phyloP scores from a whole-genome alignment of 441 rosid species.

The Eutrema salsugineum region DNA sequence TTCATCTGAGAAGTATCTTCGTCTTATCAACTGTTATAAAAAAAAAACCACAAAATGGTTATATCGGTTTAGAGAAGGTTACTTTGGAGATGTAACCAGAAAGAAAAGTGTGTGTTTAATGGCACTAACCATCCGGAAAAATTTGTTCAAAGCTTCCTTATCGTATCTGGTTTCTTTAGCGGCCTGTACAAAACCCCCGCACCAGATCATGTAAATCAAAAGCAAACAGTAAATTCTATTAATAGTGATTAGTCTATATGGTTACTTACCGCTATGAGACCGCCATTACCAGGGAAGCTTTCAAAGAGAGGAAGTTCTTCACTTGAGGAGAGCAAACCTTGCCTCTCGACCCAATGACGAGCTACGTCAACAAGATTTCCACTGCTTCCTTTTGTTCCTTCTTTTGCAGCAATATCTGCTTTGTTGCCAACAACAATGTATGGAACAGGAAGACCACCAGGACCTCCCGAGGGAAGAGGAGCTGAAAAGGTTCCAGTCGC shows the following conservation, averaged over 20 bases:
- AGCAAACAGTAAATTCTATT: neutral
- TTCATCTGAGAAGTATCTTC: constrained; percentile 92
- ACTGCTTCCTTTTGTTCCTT: constrained; percentile 91
- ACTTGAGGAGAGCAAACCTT: constrained; percentile 87
- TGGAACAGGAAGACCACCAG: constrained; percentile 97
- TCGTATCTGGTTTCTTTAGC: constrained; percentile 95
- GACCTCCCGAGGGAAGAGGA: constrained; percentile 88
- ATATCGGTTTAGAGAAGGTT: neutral
- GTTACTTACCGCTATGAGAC: constrained; percentile 69
- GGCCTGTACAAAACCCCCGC: constrained; percentile 48
- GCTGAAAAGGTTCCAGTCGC: constrained; percentile 92
- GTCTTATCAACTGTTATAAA: constrained; percentile 91
- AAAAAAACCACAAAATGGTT: neutral
- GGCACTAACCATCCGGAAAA: constrained; percentile 69
- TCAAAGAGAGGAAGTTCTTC: constrained; percentile 96
- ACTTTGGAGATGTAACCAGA: neutral
- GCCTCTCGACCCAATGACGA: constrained; percentile 99
- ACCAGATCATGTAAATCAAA: neutral
- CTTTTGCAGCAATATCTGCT: constrained; percentile 90
- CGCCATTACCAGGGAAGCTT: constrained; percentile 87
- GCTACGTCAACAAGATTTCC: constrained; percentile 98
- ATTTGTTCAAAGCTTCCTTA: constrained; percentile 86
- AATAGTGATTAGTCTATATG: neutral
- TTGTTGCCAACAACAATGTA: constrained; percentile 89
- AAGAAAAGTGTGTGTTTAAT: constrained; percentile 12